phyloP scores from a whole-genome alignment of 2,329 filamentous ascomycete genomes.

The Colletotrichum trifolii region DNA sequence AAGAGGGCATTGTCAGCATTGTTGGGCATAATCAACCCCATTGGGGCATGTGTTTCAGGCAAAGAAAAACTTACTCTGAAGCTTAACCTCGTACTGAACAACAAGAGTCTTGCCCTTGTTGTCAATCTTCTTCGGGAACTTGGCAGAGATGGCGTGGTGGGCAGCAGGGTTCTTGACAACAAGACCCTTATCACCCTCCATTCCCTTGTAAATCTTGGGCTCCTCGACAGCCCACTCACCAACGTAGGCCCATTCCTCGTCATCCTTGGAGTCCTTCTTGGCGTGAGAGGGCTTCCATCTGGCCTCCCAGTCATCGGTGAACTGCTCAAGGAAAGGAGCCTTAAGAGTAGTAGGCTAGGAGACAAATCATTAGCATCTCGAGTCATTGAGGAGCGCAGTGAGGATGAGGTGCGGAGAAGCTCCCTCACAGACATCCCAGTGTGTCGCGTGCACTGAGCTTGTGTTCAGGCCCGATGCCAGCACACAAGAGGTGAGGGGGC shows the following conservation, averaged over 20 bases:
- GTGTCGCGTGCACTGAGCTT: constrained; percentile 17
- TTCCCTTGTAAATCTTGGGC: constrained; percentile 88
- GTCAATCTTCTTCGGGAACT: constrained; percentile 96
- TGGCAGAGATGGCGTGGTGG: constrained; percentile 99
- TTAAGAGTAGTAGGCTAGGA: constrained; percentile 85
- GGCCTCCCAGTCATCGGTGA: constrained; percentile 94
- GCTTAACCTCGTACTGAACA: constrained; percentile 99
- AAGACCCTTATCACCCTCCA: constrained; percentile 94
- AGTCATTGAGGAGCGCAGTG: too few species aligned
- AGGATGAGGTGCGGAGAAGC: constrained; percentile 10
- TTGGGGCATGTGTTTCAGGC: too few species aligned
- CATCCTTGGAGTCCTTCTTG: constrained; percentile 89
- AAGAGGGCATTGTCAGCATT: constrained; percentile 27
- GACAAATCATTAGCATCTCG: constrained; percentile 11
- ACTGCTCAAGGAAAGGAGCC: constrained; percentile 97
- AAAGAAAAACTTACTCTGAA: constrained; percentile 79
- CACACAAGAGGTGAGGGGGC: constrained; percentile 4
- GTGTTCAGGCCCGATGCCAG: constrained; percentile 16
- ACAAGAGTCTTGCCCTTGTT: constrained; percentile 98
- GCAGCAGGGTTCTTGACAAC: constrained; percentile 98
- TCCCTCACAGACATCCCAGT: constrained; percentile 31
- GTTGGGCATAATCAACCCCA: not conserved
- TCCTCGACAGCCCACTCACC: constrained; percentile 98
- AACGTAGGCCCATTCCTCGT: constrained; percentile 97
- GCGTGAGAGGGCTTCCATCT: constrained; percentile 96